Evolutionary conservation across 495 filamentous ascomycete species (phyloP).

Genomic region (Choiromyces venosus): DNA sequence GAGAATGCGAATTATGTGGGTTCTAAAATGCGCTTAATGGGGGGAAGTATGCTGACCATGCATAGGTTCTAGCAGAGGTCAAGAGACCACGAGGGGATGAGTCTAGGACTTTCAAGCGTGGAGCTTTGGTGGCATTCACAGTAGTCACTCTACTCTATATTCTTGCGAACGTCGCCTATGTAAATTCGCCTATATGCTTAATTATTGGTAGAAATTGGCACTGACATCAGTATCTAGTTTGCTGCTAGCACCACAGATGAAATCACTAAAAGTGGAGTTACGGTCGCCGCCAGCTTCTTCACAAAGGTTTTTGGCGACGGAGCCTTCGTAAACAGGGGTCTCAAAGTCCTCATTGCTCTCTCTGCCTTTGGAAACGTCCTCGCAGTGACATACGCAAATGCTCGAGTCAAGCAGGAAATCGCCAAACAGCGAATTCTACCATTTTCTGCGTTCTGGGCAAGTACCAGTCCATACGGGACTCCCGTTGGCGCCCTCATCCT

Average conservation of each 20-base stretch:
- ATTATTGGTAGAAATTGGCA: not conserved
- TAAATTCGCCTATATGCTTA: not conserved
- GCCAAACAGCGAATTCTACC: slow-evolving; percentile 39
- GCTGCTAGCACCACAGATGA: slow-evolving; percentile 18
- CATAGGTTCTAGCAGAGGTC: slow-evolving; percentile 33
- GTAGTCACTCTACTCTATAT: slow-evolving; percentile 35
- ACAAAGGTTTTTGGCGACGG: slow-evolving; percentile 32
- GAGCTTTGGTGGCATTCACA: slow-evolving; percentile 27
- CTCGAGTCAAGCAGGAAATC: slow-evolving; percentile 40
- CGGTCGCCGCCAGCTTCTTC: slow-evolving; percentile 33
- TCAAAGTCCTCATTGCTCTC: slow-evolving; percentile 35
- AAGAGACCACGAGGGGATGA: slow-evolving; percentile 27
- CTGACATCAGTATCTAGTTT: slow-evolving; percentile 11
- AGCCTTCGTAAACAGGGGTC: slow-evolving; percentile 20
- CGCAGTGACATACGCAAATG: slow-evolving; percentile 29
- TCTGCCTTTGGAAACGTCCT: slow-evolving; percentile 39
- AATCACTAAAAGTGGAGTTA: slow-evolving; percentile 13
- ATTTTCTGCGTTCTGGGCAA: slow-evolving; percentile 36
- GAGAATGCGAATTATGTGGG: slow-evolving; percentile 40
- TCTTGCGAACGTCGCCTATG: slow-evolving; percentile 36
- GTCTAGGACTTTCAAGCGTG: slow-evolving; percentile 36
- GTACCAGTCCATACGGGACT: slow-evolving; percentile 35
- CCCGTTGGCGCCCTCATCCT: slow-evolving; percentile 37
- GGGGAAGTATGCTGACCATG: not conserved
- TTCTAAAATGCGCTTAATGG: not conserved